Evolutionary conservation across 495 filamentous ascomycete genomes (phyloP), one percentile per base, ranked within the genome.

Genomic region (Lophiotrema nucula): DNA sequence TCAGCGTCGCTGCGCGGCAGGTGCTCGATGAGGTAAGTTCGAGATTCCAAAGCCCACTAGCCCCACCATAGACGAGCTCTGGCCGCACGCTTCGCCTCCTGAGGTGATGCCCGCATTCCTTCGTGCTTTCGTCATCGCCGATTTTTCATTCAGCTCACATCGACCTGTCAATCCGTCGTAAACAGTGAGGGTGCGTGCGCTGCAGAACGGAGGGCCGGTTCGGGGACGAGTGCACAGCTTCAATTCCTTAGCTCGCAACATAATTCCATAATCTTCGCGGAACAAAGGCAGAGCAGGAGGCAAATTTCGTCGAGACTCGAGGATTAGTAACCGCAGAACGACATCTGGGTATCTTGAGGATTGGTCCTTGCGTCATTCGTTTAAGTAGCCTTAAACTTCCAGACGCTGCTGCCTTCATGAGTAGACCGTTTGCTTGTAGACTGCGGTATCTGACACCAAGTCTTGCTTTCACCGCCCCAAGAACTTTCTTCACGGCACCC

Each of bases 321-420:
- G 8, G 56, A 59, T 59, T 59, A 59, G 45, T 59, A 59, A 59
- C 56, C 19, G 15, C n/a, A 23, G 15, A 19, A 16, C 22, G 8
- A 2, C 48, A n/a, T 21, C 22, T 37, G 38, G 38, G 22, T 4
- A 19, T 35, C 44, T 47, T 10, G 35, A 39, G 42, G 21, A 11
- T 6, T 54, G 22, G n/a, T 48, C 12, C 31, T 41, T 51, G 57
- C 49, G 58, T 60, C 49, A 48, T 53, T 27, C 10, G 42, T 60
- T 47, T 54, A 60, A 60, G 26, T 43, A 41, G 28, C 21, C 23
- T 5, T 31, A 19, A 35, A 33, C 12, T 37, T 15, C 27, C 19
- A 15, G 3, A 11, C 24, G 43, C 46, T 37, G 21, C 38, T 56
- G 51, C 47, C 58, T 60, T 56, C 58, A 62, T 62, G 58, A 38